Evolutionary conservation across 306 rosid genomes (phyloP), one percentile per base, ranked within the genome.

Genomic region (Cicer chorassanicum): DNA sequence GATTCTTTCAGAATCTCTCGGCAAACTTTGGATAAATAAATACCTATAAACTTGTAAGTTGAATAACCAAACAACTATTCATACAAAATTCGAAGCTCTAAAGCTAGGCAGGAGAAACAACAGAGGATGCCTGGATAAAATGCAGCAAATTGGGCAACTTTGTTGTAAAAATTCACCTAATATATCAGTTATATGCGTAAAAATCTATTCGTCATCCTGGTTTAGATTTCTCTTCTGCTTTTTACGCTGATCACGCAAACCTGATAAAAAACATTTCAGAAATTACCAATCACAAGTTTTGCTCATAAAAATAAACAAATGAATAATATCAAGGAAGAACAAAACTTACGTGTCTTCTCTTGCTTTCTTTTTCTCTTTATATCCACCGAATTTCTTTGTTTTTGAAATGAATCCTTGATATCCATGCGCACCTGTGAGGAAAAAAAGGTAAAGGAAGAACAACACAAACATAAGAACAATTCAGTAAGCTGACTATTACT

Each of bases 241-340:
- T 84, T 94, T 86, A 12, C 92, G 86, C 80, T 87, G 89, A 81
- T 91, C 96, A 70, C 83, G 90, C 80, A 87, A 67, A 75, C 91
- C 96, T 92, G 87, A 65, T 29, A 81, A 84, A 84, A 55, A 62
- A 65, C 63, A 70, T 39, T 45, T 51, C 42, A 76, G 8, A 55
- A 45, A 43, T 51, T 40, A 55, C 6, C 11, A 29, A 46, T 42
- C 11, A 49, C 64, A 63, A 45, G 13, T 1, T 8, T 44, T 74
- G 15, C 4, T 24, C 34, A 14, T 8, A 1, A 0, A 18, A 57
- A 43, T 14, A 59, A 68, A 19, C 7, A 40, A 9, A 34, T 72
- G n/a, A 42, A 53, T 10, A 42, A 44, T 10, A 72, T 12, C 5
- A 8, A 63, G 11, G 65, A 24, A 39, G 63, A 51, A 70, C 75